Percentiles rank a stretch among this genome's conserved stretches.
phyloP scores from a whole-genome alignment of 345 rosid species.

The Euphorbia peplus region DNA sequence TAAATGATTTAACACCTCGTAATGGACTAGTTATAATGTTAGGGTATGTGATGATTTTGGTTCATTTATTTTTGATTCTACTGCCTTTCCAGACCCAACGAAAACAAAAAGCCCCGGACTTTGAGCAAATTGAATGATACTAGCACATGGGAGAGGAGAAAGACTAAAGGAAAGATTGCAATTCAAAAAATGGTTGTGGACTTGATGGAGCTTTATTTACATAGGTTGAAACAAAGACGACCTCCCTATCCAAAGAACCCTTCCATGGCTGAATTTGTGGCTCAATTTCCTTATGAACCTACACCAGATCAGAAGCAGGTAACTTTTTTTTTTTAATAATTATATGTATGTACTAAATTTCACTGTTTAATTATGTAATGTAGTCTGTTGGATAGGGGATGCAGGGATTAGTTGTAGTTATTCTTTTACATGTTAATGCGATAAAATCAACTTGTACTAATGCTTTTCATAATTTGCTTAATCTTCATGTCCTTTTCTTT shows the following conservation, averaged over 20 bases:
- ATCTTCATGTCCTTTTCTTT: background rate
- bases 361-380: background rate
- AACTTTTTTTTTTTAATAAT: background rate
- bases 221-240: conserved; percentile 82
- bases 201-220: conserved; percentile 92
- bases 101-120: conserved; percentile 65
- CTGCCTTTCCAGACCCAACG: conserved; percentile 64
- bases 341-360: background rate
- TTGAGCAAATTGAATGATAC: conserved; percentile 87
- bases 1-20: background rate
- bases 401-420: background rate
- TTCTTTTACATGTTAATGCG: background rate
- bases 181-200: conserved; percentile 98
- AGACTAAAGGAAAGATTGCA: conserved; percentile 91
- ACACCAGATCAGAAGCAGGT: conserved; percentile 92
- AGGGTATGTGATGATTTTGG: background rate
- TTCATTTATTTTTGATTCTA: conserved; percentile 16
- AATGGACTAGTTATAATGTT: background rate
- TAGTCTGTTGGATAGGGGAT: background rate
- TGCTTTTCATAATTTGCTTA: background rate
- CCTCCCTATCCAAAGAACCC: conserved; percentile 71
- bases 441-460: background rate
- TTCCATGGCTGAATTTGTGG: conserved; percentile 58
- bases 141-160: conserved; percentile 80
- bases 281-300: conserved; percentile 76